Base-by-base conservation (phyloP, 176 grass and related monocot species). In the Oryza glaberrima region DNA sequence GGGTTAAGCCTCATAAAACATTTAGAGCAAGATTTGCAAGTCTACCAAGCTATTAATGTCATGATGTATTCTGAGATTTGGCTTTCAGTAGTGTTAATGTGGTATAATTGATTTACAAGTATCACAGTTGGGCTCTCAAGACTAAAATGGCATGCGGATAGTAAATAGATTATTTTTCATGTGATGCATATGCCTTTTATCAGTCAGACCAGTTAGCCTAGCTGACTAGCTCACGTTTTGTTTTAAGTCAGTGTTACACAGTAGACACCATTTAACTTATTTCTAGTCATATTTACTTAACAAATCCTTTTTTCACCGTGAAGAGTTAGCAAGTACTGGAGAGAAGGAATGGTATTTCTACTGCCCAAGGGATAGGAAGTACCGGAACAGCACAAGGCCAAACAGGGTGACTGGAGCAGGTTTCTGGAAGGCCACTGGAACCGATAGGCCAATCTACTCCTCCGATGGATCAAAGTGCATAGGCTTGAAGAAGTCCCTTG, bases 291-390 rank as follows among this genome's bases (percentile, higher is more conserved):
- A 60, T 44, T 60, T 69, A 79, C 48, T 87, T 75, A 87, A 16
- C 14, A 56, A 72, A 69, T 34, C 2, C 49, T 79, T 0, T 67
- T 58, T 79, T 75, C 6, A 79, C 9, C 35, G 75, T 80, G 47
- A 86, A 99, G 97, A 96, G 78, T 41, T 99, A 69, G 97, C 97
- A 20, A 96, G 91, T 28, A 96, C 94, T 6, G 92, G 97, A 86
- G 97, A 99, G 74, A 99, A 99, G 83, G 97, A 99, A 75, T 99
- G 97, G 97, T 99, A 99, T 89, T 99, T 99, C 88, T 99, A 99
- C 78, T 96, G 97, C 43, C 97, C 94, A 47, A 94, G 97, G 84
- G 97, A 99, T 79, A 91, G 97, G 48, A 99, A 99, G 45, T 99
- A 99, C 61, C 86, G 97, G 73, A 99, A 99, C 72, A 99, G 97